These are phyloP conservation scores for Platismatia glauca DNA, from an alignment of 495 filamentous ascomycete genomes.

Conservation along the genomic window DNA sequence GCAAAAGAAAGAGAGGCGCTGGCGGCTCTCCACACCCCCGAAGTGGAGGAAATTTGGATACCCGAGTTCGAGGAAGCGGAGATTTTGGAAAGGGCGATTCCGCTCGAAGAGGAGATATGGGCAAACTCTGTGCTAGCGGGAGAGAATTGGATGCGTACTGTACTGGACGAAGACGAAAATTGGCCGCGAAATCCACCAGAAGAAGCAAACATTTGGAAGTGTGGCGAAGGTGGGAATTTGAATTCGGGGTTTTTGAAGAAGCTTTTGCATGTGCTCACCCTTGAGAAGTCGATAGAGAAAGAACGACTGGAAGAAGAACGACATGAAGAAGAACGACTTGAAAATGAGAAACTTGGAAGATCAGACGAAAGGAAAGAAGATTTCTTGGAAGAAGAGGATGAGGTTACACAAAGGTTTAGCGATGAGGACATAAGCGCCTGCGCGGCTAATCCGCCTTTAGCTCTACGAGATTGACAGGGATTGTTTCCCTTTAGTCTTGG, in stretches of 20 bases:
- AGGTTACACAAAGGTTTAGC: neutral
- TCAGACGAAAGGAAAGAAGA: neutral
- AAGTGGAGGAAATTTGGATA: neutral
- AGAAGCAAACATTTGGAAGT: neutral
- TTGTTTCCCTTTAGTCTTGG: neutral
- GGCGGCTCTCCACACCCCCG: neutral
- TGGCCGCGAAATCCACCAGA: neutral
- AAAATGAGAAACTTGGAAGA: too few relatives aligned
- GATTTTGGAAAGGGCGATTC: neutral
- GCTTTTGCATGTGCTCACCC: neutral
- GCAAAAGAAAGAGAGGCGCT: neutral
- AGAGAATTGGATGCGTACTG: neutral
- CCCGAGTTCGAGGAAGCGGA: neutral
- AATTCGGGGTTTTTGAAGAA: neutral
- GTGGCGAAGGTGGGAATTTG: neutral
- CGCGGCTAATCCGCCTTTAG: constrained; percentile 1
- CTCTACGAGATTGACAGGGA: neutral
- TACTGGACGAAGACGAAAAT: neutral
- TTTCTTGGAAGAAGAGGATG: neutral
- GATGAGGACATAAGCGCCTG: neutral
- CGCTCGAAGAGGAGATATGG: neutral
- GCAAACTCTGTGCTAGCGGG: neutral
- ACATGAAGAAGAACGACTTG: too few relatives aligned
- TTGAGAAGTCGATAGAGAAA: neutral
- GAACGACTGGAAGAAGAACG: neutral